A percentile compares a stretch with the other conserved stretches of the same genome.
These are phyloP conservation scores for Solioccasus polychromus DNA, from an alignment of 768 basidiomycete genomes.

Conservation along the genomic window DNA sequence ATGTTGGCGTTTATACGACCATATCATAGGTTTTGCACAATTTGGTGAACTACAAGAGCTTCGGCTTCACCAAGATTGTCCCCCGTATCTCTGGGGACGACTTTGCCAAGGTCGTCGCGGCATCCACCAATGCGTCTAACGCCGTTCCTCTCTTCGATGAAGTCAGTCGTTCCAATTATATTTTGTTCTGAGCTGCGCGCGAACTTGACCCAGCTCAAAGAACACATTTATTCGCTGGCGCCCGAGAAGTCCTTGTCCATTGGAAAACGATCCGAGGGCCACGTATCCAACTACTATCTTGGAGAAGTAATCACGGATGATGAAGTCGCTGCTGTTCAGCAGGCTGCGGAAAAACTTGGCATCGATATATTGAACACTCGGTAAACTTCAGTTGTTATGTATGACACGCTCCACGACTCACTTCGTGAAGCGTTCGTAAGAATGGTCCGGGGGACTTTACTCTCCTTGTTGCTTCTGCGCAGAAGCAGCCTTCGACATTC, in stretches of 20 bases:
- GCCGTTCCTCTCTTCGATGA: constrained; percentile 62
- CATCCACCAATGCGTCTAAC: constrained; percentile 55
- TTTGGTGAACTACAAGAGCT: constrained; percentile 68
- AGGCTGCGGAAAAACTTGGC: constrained; percentile 69
- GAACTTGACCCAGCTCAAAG: constrained; percentile 51
- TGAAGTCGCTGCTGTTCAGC: constrained; percentile 75
- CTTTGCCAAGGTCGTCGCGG: constrained; percentile 60
- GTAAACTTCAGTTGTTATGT: constrained; percentile 33
- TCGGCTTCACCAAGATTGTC: constrained; percentile 84
- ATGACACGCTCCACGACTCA: not conserved
- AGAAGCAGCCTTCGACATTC: constrained; percentile 35
- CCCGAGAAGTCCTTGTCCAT: constrained; percentile 72
- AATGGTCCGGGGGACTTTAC: constrained; percentile 58
- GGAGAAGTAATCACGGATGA: constrained; percentile 70
- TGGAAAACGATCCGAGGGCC: constrained; percentile 75
- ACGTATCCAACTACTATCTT: constrained; percentile 83
- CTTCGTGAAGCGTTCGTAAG: constrained; percentile 61
- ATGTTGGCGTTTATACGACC: not conserved
- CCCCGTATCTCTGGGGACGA: constrained; percentile 62
- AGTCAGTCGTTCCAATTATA: constrained; percentile 34
- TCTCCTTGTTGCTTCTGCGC: constrained; percentile 71
- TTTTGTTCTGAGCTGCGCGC: not conserved
- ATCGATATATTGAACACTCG: constrained; percentile 81
- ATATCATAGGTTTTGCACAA: constrained; percentile 38
- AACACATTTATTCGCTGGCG: constrained; percentile 64